phyloP scores from a whole-genome alignment of 129 eudicot species.

The Artemisia annua region DNA sequence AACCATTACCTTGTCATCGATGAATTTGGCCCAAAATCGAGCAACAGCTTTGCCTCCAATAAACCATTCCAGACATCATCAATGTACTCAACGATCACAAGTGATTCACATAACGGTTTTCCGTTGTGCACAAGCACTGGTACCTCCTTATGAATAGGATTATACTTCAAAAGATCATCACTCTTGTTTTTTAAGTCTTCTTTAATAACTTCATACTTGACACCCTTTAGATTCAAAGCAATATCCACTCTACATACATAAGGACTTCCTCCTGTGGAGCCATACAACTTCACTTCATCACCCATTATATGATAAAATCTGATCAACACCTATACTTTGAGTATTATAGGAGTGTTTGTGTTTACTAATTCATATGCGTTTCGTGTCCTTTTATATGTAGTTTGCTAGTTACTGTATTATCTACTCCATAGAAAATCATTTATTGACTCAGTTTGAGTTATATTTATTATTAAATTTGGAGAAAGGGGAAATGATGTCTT shows the following conservation, averaged over 20 bases:
- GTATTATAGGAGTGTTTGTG: neutral
- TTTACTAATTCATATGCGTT: too few relatives aligned
- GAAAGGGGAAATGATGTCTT: too few relatives aligned
- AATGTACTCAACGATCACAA: conserved; percentile 39
- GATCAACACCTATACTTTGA: too few relatives aligned
- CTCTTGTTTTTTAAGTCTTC: conserved; percentile 36
- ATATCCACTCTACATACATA: conserved; percentile 27
- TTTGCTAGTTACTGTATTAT: too few relatives aligned
- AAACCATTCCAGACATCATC: conserved; percentile 37
- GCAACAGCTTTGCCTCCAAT: conserved; percentile 30
- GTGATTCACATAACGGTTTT: conserved; percentile 38
- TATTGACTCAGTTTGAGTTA: too few relatives aligned
- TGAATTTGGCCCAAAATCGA: conserved; percentile 39
- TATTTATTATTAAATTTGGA: too few relatives aligned
- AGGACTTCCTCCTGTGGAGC: conserved; percentile 6
- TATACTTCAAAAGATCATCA: conserved; percentile 28
- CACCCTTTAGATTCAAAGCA: conserved; percentile 32
- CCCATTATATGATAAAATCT: neutral
- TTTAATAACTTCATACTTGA: conserved; percentile 28
- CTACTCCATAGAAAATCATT: too few relatives aligned
- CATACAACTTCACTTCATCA: conserved; percentile 27
- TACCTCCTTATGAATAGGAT: conserved; percentile 36
- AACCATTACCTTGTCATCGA: conserved; percentile 33
- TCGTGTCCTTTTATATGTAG: too few relatives aligned
- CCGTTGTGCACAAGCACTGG: conserved; percentile 40